Percentiles rank a stretch among this genome's conserved stretches.
Evolutionary conservation across 441 rosid genomes (phyloP).

Genomic region (Mallotus japonicus): DNA sequence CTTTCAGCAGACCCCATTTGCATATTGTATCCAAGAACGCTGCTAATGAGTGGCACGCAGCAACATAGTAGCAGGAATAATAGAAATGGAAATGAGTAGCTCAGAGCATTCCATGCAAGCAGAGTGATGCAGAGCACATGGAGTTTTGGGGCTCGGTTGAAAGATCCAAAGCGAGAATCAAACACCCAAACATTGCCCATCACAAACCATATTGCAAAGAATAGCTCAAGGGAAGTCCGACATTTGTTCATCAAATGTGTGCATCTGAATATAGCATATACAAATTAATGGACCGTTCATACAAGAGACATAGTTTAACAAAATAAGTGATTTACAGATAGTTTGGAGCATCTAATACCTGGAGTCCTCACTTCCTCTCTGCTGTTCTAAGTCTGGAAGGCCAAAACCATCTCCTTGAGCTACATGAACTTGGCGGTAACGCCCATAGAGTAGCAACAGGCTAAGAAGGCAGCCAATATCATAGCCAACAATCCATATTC

Average conservation of each 20-base stretch:
- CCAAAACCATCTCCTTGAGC: slow-evolving; percentile 50
- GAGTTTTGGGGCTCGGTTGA: slow-evolving; percentile 73
- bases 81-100: slow-evolving; percentile 88
- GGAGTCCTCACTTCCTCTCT: slow-evolving; percentile 59
- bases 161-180: slow-evolving; percentile 81
- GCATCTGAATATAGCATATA: slow-evolving; percentile 41
- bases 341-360: slow-evolving; percentile 42
- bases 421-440: slow-evolving; percentile 49
- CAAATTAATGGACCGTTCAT: slow-evolving; percentile 7
- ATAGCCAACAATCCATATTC: slow-evolving; percentile 85
- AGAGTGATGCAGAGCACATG: slow-evolving; percentile 79
- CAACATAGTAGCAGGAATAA: slow-evolving; percentile 85
- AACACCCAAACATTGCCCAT: slow-evolving; percentile 98
- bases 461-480: slow-evolving; percentile 78
- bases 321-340: neutral
- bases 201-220: slow-evolving; percentile 77
- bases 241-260: slow-evolving; percentile 87
- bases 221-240: slow-evolving; percentile 69
- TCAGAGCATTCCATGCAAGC: slow-evolving; percentile 81
- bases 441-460: slow-evolving; percentile 70
- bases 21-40: slow-evolving; percentile 86
- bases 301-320: neutral
- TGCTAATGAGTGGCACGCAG: slow-evolving; percentile 76
- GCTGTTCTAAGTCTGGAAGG: slow-evolving; percentile 66
- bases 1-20: slow-evolving; percentile 66